Evolutionary conservation across 2,329 filamentous ascomycete genomes (phyloP).

Genomic region (Trichoderma endophyticum): DNA sequence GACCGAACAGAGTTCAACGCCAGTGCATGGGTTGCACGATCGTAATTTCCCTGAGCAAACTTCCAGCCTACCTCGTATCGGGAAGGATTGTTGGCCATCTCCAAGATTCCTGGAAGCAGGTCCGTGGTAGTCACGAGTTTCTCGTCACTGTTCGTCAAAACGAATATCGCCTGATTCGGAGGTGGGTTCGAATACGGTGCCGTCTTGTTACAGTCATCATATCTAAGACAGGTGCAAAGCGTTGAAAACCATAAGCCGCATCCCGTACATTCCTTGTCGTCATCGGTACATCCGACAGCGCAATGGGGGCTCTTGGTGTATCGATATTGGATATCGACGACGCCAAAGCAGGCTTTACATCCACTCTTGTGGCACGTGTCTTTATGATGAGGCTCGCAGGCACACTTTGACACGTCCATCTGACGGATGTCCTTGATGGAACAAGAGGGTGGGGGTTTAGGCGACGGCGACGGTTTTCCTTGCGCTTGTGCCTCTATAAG

Average conservation of each 20-base stretch:
- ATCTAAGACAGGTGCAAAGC: neutral
- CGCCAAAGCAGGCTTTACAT: neutral
- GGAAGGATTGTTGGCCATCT: neutral
- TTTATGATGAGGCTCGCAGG: neutral
- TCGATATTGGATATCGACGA: neutral
- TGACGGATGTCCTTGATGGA: neutral
- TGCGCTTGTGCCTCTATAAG: neutral
- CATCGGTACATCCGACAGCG: neutral
- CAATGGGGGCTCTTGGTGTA: neutral
- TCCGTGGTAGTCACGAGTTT: neutral
- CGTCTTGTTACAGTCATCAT: neutral
- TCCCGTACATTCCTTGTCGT: neutral
- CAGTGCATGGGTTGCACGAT: neutral
- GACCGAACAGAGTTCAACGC: constrained; percentile 1
- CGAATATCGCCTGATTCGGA: neutral
- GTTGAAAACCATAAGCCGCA: neutral
- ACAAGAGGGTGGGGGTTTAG: neutral
- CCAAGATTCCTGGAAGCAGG: neutral
- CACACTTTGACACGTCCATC: neutral
- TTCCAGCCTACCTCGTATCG: neutral
- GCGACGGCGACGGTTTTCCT: neutral
- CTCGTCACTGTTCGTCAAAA: neutral
- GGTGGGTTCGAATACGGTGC: neutral
- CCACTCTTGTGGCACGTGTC: neutral
- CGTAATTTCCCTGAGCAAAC: neutral